These are phyloP conservation scores for Trametes cingulata DNA, from an alignment of 768 basidiomycete genomes.

Conservation along the genomic window DNA sequence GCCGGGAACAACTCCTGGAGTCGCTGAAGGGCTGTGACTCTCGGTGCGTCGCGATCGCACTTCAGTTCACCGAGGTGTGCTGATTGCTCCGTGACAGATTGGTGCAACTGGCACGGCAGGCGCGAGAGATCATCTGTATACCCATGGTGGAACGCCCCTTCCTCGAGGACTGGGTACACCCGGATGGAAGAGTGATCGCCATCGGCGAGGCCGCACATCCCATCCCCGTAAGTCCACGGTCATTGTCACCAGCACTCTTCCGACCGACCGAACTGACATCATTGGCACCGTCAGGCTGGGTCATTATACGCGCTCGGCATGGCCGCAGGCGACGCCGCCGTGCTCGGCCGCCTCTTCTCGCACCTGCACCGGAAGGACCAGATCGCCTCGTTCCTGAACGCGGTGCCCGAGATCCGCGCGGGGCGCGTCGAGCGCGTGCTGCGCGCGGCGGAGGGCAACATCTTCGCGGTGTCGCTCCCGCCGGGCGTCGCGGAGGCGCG, in stretches of 20 bases:
- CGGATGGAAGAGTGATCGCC: conserved; percentile 25
- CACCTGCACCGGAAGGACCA: conserved; percentile 31
- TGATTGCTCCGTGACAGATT: conserved; percentile 17
- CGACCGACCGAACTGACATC: not conserved
- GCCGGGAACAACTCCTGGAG: conserved; percentile 6
- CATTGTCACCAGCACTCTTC: not conserved
- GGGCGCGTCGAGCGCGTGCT: conserved; percentile 26
- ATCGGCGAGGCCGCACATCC: conserved; percentile 38
- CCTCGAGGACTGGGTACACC: conserved; percentile 36
- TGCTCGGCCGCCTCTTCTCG: conserved; percentile 36
- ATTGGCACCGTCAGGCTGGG: conserved; percentile 3
- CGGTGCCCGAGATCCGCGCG: conserved; percentile 29
- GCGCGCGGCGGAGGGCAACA: conserved; percentile 20
- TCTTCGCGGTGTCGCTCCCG: conserved; percentile 24
- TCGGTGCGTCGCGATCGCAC: conserved; percentile 9
- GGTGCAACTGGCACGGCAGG: conserved; percentile 17
- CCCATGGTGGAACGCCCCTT: conserved; percentile 20
- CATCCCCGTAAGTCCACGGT: conserved; percentile 30
- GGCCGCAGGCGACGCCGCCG: conserved; percentile 35
- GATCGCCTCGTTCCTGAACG: conserved; percentile 30
- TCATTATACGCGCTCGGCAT: conserved; percentile 23
- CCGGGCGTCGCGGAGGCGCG: conserved; percentile 22
- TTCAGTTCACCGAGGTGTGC: not conserved
- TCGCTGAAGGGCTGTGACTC: conserved; percentile 19
- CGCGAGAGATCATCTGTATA: not conserved